A percentile compares a stretch with the other conserved stretches of the same genome.
These are phyloP conservation scores for Aspergillus neotritici DNA, from an alignment of 2,329 filamentous ascomycete genomes.

Conservation along the genomic window DNA sequence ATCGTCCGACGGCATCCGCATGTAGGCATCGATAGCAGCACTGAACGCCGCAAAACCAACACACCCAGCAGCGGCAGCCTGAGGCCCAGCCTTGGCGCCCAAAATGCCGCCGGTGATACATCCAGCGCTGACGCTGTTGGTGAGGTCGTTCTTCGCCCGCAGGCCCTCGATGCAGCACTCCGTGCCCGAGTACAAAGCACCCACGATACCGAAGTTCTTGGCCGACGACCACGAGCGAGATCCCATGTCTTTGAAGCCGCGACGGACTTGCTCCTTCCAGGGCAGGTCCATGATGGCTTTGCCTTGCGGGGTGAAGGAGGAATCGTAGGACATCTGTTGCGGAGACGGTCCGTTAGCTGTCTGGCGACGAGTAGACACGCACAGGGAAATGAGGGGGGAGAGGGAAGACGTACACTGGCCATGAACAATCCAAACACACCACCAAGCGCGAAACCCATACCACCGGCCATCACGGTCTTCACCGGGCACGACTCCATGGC, in stretches of 20 bases:
- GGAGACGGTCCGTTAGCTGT: not conserved
- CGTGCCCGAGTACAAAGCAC: constrained; percentile 82
- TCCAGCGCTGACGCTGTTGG: constrained; percentile 79
- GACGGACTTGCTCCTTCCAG: constrained; percentile 72
- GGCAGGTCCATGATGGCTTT: constrained; percentile 61
- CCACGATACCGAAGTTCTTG: constrained; percentile 92
- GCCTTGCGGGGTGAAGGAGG: constrained; percentile 63
- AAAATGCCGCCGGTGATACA: constrained; percentile 88
- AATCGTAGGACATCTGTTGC: constrained; percentile 92
- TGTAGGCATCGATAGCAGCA: constrained; percentile 85
- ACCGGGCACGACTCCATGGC: constrained; percentile 88
- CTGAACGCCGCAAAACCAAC: constrained; percentile 90
- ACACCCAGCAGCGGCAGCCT: constrained; percentile 81
- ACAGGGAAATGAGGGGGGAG: not conserved
- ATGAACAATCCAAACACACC: constrained; percentile 96
- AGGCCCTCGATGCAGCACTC: constrained; percentile 91
- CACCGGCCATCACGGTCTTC: constrained; percentile 84
- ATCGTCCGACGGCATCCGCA: constrained; percentile 62
- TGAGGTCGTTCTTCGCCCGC: constrained; percentile 87
- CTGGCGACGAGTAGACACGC: not conserved
- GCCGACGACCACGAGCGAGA: constrained; percentile 72
- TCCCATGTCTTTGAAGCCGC: constrained; percentile 95
- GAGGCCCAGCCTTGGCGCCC: constrained; percentile 79
- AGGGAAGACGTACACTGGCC: constrained; percentile 66
- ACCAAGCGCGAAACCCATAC: constrained; percentile 89